Base-by-base conservation (phyloP, 208 protist species). In the Acanthamoeba castellanii region DNA sequence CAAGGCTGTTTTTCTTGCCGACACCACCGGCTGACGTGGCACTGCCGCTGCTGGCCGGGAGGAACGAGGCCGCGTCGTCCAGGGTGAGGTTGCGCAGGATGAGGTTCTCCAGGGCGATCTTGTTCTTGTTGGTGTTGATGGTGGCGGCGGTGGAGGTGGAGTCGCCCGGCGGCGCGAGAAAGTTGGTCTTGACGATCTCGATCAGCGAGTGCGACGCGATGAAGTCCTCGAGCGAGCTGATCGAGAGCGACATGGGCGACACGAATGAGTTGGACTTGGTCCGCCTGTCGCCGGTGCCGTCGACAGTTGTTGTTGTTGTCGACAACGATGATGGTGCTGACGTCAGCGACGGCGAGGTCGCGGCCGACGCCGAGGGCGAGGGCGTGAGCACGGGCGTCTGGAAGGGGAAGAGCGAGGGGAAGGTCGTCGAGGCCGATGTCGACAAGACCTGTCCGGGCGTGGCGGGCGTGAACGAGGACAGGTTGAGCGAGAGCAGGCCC, bases 391-490 rank as follows among this genome's bases (percentile, higher is more conserved):
- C n/a, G 47, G 82, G 82, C 47, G 16, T 59, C 14, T 55, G 82
- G n/a, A 90, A 90, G 11, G 82, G 82, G 82, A 90, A 90, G 5
- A 90, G 82, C n/a, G 82, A 90, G 25, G 82, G 82, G 64, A 90
- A 90, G 14, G 45, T 47, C 76, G 76, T 25, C 47, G 76, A n/a
- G 14, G 64, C 27, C 14, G 72, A 42, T 11, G 72, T 30, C 27
- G 72, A 25, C 27, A 82, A 5, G 11, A 25, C 11, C 72, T 13
- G 27, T 18, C 34, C 5, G 47, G 82, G 82, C 22, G 57, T 6
- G 34, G 82, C 47, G 13, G 82, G 82, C 9, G 30, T 18, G 82
- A 90, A 90, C 13, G 82, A 90, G 82, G 82, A 90, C 13, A 90
- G 82, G 57, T 90, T 90, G 52, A 90, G 57, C 47, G 82, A 90